Evolutionary conservation across 371 early-diverging fungal genomes (phyloP).

Genomic region (Apophysomyces sp.): DNA sequence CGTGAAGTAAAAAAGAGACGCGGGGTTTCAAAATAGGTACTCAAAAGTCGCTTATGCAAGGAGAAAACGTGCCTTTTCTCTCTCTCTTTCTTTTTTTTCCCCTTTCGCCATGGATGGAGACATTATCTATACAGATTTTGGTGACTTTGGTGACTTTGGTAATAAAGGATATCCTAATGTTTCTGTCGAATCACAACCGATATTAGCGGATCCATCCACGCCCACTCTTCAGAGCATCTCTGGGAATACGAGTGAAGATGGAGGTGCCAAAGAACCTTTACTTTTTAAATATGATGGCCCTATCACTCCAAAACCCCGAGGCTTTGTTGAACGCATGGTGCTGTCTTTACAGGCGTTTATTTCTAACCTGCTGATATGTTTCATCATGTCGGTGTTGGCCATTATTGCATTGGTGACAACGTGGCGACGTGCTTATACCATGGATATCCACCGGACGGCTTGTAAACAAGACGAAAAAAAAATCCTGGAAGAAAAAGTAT

Average conservation of each 20-base stretch:
- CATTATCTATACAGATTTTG: too few species aligned
- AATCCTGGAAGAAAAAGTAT: conserved; percentile 22
- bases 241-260: not conserved
- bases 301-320: too few species aligned
- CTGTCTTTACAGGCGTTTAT: not conserved
- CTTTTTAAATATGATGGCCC: not conserved
- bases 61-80: not conserved
- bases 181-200: not conserved
- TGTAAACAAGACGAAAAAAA: not conserved
- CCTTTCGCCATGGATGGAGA: not conserved
- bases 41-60: not conserved
- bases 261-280: not conserved
- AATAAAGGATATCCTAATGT: not conserved
- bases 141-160: too few species aligned
- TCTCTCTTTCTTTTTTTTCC: not conserved
- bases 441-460: not conserved
- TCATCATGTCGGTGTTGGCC: not conserved
- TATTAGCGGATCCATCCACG: not conserved
- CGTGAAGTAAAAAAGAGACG: not conserved
- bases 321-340: not conserved
- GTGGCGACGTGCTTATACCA: not conserved
- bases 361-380: not conserved
- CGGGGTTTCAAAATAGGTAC: not conserved
- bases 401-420: not conserved
- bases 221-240: not conserved